Base-by-base conservation (phyloP, 495 filamentous ascomycete genomes). In the Hyaloscypha finlandica region DNA sequence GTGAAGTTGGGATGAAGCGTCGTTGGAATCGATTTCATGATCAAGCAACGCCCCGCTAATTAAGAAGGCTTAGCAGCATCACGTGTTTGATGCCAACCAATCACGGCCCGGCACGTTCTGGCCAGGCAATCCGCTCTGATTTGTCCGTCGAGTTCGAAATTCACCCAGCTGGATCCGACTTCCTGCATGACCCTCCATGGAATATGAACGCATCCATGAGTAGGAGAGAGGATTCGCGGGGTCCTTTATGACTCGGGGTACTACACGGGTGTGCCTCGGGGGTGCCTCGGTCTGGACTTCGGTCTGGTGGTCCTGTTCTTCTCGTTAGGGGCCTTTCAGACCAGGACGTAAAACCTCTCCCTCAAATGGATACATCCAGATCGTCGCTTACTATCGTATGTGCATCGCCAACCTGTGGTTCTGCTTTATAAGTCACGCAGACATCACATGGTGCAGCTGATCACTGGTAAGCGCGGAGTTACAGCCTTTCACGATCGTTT, bases 1-100 rank as follows among this genome's bases (percentile, higher is more conserved):
- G 65, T 68, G 66, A 59, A 37, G 66, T 58, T 25, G 61, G 22
- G 58, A 37, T 67, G 31, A 52, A 51, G 35, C 11, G 51, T 66
- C 35, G 42, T 48, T 9, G 64, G 22, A 31, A 4, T 59, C 56
- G 31, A 59, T 14, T 32, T 59, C 42, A 48, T 16, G 11, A 16
- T 48, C 42, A 48, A 16, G 42, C 8, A 48, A 48, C 4, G 42
- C 16, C 16, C 42, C 42, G 42, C 42, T 48, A 11, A 48, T 4
- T 14, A 16, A 16, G 16, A 48, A 48, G 14, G 8, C 42, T 48
- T 48, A 14, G 16, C 4, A 19, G n/a, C 20, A 30, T 56, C 53
- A 56, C 53, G 53, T 56, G 53, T 9, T 14, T 14, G 4, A 48
- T 3, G 4, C 9, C 16, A 56, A n/a, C 53, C 53, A 56, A 56